Conservation (phyloP, 805 yeast genomes). For the Candida ovalis region DNA sequence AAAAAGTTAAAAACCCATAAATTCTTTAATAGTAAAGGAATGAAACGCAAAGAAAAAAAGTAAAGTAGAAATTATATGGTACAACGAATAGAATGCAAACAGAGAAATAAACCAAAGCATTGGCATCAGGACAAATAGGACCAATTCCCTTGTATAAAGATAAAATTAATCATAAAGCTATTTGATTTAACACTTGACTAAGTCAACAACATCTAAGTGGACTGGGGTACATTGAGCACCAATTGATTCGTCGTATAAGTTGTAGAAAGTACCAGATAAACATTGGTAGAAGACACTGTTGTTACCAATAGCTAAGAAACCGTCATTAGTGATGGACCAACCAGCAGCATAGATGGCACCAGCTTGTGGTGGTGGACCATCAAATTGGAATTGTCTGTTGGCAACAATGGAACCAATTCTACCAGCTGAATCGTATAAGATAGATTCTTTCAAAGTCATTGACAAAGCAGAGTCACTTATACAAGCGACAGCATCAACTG, state of each 20-base stretch:
- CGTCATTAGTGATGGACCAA: slow-evolving; percentile 44
- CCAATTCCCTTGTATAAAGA: not conserved
- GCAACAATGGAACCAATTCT: slow-evolving; percentile 60
- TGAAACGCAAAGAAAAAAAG: not conserved
- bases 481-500: slow-evolving; percentile 32
- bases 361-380: slow-evolving; percentile 64
- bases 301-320: slow-evolving; percentile 48
- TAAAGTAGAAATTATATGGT: not conserved
- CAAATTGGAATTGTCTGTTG: slow-evolving; percentile 63
- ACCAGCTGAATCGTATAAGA: slow-evolving; percentile 44
- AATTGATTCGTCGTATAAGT: slow-evolving; percentile 47
- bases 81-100: slow-evolving; percentile 3
- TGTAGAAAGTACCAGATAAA: slow-evolving; percentile 54
- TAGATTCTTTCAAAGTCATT: slow-evolving; percentile 37
- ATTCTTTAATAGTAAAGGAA: not conserved
- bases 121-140: not conserved
- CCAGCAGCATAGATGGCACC: slow-evolving; percentile 52
- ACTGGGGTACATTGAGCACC: slow-evolving; percentile 46
- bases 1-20: not conserved
- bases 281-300: slow-evolving; percentile 49
- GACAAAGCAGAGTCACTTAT: slow-evolving; percentile 36
- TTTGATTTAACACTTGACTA: slow-evolving; percentile 37
- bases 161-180: not conserved
- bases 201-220: slow-evolving; percentile 40
- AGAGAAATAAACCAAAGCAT: not conserved